Evolutionary conservation across 345 rosid genomes (phyloP).

Genomic region (Aquilaria sinensis): DNA sequence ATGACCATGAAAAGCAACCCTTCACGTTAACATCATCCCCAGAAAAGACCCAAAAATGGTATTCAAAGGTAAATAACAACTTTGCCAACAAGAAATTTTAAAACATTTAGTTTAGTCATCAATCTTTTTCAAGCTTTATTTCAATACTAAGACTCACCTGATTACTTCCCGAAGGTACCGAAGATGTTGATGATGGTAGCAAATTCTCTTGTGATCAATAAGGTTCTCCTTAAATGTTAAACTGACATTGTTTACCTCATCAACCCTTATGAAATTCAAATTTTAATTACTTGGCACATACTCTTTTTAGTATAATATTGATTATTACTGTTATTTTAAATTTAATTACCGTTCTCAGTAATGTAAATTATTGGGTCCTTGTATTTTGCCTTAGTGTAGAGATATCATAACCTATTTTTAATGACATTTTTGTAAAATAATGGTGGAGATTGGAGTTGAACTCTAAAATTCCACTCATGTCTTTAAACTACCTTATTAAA

Average conservation of each 20-base stretch:
- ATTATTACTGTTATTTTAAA: too few species aligned
- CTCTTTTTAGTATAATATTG: too few species aligned
- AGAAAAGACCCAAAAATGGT: neutral
- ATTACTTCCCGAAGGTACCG: conserved; percentile 16
- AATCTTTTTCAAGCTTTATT: too few species aligned
- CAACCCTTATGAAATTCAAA: neutral
- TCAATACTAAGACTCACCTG: conserved; percentile 2
- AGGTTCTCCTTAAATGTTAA: conserved; percentile 16
- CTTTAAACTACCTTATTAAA: too few species aligned
- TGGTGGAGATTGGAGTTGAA: too few species aligned
- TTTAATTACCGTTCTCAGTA: conserved; percentile 25
- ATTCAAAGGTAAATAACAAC: conserved; percentile 7
- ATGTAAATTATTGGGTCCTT: conserved; percentile 27
- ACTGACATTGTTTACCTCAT: conserved; percentile 17
- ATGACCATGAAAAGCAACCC: conserved; percentile 38
- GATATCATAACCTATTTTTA: too few species aligned
- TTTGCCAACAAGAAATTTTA: neutral
- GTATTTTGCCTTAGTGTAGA: conserved; percentile 21
- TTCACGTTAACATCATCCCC: conserved; percentile 24
- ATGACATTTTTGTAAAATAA: too few species aligned
- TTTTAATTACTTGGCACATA: too few species aligned
- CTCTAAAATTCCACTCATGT: too few species aligned
- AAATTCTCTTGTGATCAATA: conserved; percentile 13
- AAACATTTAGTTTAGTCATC: conserved; percentile 10
- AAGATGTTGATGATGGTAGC: conserved; percentile 16